phyloP scores from a whole-genome alignment of 352 stramenopile species.

The Phytophthora pini region DNA sequence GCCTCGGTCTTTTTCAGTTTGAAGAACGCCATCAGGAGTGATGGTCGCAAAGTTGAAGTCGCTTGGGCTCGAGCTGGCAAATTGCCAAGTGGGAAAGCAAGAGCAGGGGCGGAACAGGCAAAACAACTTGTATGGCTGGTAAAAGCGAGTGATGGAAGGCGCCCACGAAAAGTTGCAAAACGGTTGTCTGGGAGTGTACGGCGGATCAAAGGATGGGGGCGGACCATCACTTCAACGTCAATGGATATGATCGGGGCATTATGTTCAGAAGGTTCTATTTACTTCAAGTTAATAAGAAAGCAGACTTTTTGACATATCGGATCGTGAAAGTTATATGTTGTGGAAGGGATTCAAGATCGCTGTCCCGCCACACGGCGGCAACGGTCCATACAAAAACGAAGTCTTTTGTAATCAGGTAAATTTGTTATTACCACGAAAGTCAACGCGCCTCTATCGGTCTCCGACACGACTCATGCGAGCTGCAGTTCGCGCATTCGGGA shows the following conservation, averaged over 20 bases:
- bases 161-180: slow-evolving; percentile 3
- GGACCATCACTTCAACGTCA: slow-evolving; percentile 38
- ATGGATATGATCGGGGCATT: slow-evolving; percentile 4
- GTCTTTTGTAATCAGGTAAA: slow-evolving; percentile 4
- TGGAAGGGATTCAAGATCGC: background rate
- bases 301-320: background rate
- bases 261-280: background rate
- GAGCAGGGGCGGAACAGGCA: slow-evolving; percentile 10
- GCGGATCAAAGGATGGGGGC: slow-evolving; percentile 26
- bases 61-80: slow-evolving; percentile 23
- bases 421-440: background rate
- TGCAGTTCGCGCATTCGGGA: background rate
- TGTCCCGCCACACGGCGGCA: background rate
- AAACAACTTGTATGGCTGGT: slow-evolving; percentile 5
- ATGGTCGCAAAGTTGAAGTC: slow-evolving; percentile 11
- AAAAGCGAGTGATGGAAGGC: slow-evolving; percentile 22
- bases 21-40: slow-evolving; percentile 37
- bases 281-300: background rate
- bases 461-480: too few relatives aligned
- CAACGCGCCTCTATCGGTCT: slow-evolving; percentile 5
- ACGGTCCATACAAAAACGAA: slow-evolving; percentile 1
- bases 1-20: slow-evolving; percentile 33
- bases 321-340: background rate
- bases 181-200: slow-evolving; percentile 26
- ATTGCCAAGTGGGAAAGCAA: slow-evolving; percentile 35